A percentile compares a stretch with the other conserved stretches of the same genome.
Conservation (phyloP, 108 stramenopile genomes). For the Stephanodiscus triporus region DNA sequence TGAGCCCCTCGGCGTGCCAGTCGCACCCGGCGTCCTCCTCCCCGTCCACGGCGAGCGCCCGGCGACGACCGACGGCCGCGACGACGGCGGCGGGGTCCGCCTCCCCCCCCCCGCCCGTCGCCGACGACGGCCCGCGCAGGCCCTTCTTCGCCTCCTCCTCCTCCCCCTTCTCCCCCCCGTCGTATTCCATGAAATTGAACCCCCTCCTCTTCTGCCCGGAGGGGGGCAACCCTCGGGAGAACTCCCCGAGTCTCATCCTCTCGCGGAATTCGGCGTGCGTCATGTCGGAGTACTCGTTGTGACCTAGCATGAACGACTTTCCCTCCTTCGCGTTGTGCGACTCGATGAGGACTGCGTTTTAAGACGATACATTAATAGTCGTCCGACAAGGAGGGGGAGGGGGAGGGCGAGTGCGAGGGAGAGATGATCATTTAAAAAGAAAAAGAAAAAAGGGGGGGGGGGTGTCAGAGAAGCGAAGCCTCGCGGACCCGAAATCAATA, state of each 20-base stretch:
- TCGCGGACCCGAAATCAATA: slow-evolving; percentile 26
- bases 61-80: slow-evolving; percentile 13
- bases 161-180: slow-evolving; percentile 14
- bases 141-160: slow-evolving; percentile 19
- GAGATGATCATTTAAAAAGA: background rate
- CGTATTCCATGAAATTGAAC: slow-evolving; percentile 34
- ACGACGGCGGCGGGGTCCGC: background rate
- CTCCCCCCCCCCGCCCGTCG: no score
- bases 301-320: slow-evolving; percentile 70
- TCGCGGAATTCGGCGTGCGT: slow-evolving; percentile 85
- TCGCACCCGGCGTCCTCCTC: slow-evolving; percentile 60
- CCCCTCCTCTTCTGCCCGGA: slow-evolving; percentile 28
- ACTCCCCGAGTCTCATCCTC: slow-evolving; percentile 63
- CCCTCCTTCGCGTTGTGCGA: slow-evolving; percentile 80
- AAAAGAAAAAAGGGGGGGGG: background rate
- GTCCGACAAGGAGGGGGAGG: background rate
- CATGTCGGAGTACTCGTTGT: slow-evolving; percentile 93
- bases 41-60: background rate
- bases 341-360: slow-evolving; percentile 73
- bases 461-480: background rate
- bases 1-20: slow-evolving; percentile 83
- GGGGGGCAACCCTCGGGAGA: slow-evolving; percentile 22
- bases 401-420: background rate
- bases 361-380: background rate
- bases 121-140: no score